Conservation (phyloP, 2,329 filamentous ascomycete species). For the Stemphylium lycopersici region DNA sequence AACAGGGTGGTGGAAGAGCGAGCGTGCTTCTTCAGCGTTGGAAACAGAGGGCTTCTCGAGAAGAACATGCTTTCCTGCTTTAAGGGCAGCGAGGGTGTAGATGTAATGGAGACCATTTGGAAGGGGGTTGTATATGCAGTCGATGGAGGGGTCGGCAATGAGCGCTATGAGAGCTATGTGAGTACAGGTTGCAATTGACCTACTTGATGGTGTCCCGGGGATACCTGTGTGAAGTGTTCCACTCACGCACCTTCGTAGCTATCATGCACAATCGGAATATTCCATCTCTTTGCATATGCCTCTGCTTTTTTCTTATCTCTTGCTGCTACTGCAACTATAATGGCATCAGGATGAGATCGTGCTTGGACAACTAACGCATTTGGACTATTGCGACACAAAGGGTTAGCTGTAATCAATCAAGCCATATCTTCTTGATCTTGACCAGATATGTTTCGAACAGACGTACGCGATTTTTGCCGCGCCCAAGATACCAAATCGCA, state of each 20-base stretch:
- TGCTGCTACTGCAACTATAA: constrained; percentile 61
- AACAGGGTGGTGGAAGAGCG: constrained; percentile 45
- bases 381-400: constrained; percentile 37
- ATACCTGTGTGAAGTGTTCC: neutral
- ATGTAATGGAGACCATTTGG: constrained; percentile 54
- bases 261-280: constrained; percentile 57
- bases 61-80: constrained; percentile 54
- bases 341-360: constrained; percentile 60
- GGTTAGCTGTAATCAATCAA: neutral
- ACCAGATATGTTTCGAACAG: no score
- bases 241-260: constrained; percentile 55
- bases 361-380: constrained; percentile 57
- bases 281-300: constrained; percentile 58
- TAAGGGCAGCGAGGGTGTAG: constrained; percentile 51
- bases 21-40: constrained; percentile 51
- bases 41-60: constrained; percentile 56
- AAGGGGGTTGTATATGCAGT: constrained; percentile 55
- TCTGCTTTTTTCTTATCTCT: constrained; percentile 56
- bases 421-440: neutral
- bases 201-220: neutral
- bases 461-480: constrained; percentile 45
- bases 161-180: constrained; percentile 35
- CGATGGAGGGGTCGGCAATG: constrained; percentile 46
- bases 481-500: constrained; percentile 46
- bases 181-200: neutral